Percentiles rank a stretch among this genome's conserved stretches.
Evolutionary conservation across 768 basidiomycete species (phyloP).

Genomic region (Roridomyces roridus): DNA sequence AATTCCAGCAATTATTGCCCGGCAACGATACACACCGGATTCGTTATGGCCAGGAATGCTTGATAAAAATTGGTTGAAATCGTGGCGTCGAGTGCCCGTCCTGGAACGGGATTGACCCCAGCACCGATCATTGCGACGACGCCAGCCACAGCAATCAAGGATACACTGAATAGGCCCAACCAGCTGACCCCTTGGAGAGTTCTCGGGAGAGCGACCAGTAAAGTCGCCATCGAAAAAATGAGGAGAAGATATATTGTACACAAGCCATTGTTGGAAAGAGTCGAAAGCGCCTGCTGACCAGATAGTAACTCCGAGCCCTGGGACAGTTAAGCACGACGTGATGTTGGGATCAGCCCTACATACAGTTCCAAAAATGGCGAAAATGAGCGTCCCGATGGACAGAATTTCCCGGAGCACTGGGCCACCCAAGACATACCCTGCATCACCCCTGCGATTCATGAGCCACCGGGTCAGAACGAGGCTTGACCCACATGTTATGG

Average conservation of each 20-base stretch:
- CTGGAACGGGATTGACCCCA: conserved; percentile 49
- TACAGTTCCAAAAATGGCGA: conserved; percentile 55
- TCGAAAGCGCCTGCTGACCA: conserved; percentile 57
- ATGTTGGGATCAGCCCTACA: no score
- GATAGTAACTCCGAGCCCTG: conserved; percentile 57
- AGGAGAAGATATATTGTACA: conserved; percentile 51
- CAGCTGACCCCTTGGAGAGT: conserved; percentile 53
- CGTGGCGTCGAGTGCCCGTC: conserved; percentile 43
- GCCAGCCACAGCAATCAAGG: conserved; percentile 50
- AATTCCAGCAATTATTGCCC: not conserved
- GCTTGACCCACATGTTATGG: conserved; percentile 50
- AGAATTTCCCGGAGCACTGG: conserved; percentile 53
- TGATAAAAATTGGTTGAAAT: conserved; percentile 48
- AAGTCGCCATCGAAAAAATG: conserved; percentile 51
- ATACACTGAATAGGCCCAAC: conserved; percentile 51
- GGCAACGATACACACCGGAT: conserved; percentile 44
- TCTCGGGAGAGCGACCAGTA: conserved; percentile 51
- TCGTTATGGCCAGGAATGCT: conserved; percentile 59
- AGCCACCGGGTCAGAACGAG: not conserved
- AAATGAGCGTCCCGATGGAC: conserved; percentile 52
- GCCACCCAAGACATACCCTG: conserved; percentile 55
- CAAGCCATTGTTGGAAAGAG: conserved; percentile 53
- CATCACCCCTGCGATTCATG: conserved; percentile 46
- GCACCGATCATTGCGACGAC: conserved; percentile 58
- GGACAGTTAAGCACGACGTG: no score